phyloP scores from a whole-genome alignment of 83 land plant genomes.

The Diphasiastrum complanatum region DNA sequence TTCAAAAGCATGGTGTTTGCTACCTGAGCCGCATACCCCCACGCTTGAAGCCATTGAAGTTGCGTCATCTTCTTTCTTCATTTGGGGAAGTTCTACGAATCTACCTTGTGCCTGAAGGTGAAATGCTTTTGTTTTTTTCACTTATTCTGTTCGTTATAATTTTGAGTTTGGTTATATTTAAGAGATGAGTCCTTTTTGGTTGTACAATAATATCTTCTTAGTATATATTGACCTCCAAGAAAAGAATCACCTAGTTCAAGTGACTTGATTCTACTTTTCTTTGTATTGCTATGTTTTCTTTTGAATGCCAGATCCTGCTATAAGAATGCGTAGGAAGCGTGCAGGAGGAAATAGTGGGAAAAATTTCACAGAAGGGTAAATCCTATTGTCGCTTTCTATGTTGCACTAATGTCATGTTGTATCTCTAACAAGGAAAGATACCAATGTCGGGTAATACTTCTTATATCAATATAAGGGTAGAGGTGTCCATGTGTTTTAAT shows the following conservation, averaged over 20 bases:
- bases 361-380: slow-evolving; percentile 88
- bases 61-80: slow-evolving; percentile 75
- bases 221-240: too few species aligned
- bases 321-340: slow-evolving; percentile 52
- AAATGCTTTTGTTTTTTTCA: background rate
- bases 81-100: slow-evolving; percentile 71
- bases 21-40: slow-evolving; percentile 91
- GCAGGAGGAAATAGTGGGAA: slow-evolving; percentile 76
- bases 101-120: slow-evolving; percentile 82
- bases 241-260: background rate
- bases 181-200: too few species aligned
- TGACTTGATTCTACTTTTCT: background rate
- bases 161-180: too few species aligned
- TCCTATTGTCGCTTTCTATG: background rate
- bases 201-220: too few species aligned
- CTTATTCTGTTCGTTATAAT: background rate
- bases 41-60: slow-evolving; percentile 67
- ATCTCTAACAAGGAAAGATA: too few species aligned
- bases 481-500: too few species aligned
- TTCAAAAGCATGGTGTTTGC: slow-evolving; percentile 60
- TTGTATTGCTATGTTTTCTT: too few species aligned
- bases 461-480: too few species aligned
- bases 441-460: too few species aligned
- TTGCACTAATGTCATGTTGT: too few species aligned
- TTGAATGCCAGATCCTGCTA: slow-evolving; percentile 43